phyloP scores from a whole-genome alignment of 352 stramenopile genomes.

The Plasmopara halstedii region DNA sequence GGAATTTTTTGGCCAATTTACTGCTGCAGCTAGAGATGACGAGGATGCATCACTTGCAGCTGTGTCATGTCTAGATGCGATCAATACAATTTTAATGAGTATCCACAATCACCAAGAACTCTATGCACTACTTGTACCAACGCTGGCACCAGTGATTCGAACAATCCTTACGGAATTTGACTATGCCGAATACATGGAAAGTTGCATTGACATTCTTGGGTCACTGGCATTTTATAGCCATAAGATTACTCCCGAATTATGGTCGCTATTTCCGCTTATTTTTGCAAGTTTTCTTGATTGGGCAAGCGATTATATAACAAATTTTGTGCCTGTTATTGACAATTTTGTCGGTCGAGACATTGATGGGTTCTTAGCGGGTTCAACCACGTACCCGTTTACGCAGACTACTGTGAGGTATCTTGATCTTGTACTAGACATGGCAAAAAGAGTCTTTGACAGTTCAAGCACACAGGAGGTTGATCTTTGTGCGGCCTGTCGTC shows the following conservation, averaged over 20 bases:
- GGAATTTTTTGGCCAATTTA: slow-evolving; percentile 93
- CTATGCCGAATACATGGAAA: slow-evolving; percentile 97
- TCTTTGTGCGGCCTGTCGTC: slow-evolving; percentile 56
- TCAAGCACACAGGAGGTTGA: slow-evolving; percentile 56
- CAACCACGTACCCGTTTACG: slow-evolving; percentile 31
- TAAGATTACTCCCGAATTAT: slow-evolving; percentile 89
- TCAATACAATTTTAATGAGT: slow-evolving; percentile 83
- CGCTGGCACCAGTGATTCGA: slow-evolving; percentile 92
- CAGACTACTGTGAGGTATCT: slow-evolving; percentile 54
- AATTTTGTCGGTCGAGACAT: slow-evolving; percentile 91
- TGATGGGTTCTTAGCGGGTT: slow-evolving; percentile 55
- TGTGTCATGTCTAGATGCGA: slow-evolving; percentile 80
- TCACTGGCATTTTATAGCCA: slow-evolving; percentile 94
- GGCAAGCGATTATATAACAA: slow-evolving; percentile 94
- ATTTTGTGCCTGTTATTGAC: slow-evolving; percentile 94
- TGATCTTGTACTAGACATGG: slow-evolving; percentile 77
- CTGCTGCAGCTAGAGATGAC: slow-evolving; percentile 85
- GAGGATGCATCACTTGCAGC: slow-evolving; percentile 96
- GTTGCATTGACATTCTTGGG: slow-evolving; percentile 92
- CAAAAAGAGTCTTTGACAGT: slow-evolving; percentile 63
- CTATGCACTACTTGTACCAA: slow-evolving; percentile 88
- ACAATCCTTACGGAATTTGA: slow-evolving; percentile 94
- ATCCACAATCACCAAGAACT: slow-evolving; percentile 77
- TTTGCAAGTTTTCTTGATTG: slow-evolving; percentile 94
- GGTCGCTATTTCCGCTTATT: slow-evolving; percentile 95